Base-by-base conservation (phyloP, 352 stramenopile species). In the Phytopythium vexans region DNA sequence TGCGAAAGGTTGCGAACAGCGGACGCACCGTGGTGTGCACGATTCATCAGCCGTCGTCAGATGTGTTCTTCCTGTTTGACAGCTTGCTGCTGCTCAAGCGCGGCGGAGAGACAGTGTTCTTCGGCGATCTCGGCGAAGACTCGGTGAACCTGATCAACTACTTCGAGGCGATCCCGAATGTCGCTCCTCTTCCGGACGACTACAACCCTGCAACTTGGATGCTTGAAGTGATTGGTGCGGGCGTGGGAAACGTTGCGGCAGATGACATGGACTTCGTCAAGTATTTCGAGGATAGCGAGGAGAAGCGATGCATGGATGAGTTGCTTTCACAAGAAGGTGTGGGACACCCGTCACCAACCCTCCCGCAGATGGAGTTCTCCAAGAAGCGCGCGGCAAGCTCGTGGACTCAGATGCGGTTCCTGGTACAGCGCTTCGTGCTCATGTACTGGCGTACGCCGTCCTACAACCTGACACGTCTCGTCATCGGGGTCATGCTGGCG, bases 61-160 rank as follows among this genome's bases (percentile, higher is more conserved):
- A n/a, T n/a, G n/a, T n/a, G n/a, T n/a, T n/a, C n/a, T 56, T 76
- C 14, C 72, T 78, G 37, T 87, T 84, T 56, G 86, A 97, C 50
- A 72, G 86, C 37, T 59, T 97, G 27, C 48, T 96, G 31, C 57
- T 97, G 21, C 62, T 97, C 7, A 88, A 89, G 58, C 82, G 85
- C 31, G 88, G 88, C 32, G 87, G 84, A 5, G 38, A 54, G 41
- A 67, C 44, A 1, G 54, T 68, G 8, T 80, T 61, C 58, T 70
- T 68, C 41, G 70, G 70, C 45, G 52, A 76, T 2, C 33, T 80
- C 1, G 57, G 54, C 27, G 12, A 52, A 1, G 41, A 61, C 5
- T 41, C 21, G 3, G 38, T 40, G 11, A 50, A 39, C 4, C 34
- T 74, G 49, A 57, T 73, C 12, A 41, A 60, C 15, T 71, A 73